phyloP scores from a whole-genome alignment of 768 basidiomycete species.

The Coprinopsis sp. region DNA sequence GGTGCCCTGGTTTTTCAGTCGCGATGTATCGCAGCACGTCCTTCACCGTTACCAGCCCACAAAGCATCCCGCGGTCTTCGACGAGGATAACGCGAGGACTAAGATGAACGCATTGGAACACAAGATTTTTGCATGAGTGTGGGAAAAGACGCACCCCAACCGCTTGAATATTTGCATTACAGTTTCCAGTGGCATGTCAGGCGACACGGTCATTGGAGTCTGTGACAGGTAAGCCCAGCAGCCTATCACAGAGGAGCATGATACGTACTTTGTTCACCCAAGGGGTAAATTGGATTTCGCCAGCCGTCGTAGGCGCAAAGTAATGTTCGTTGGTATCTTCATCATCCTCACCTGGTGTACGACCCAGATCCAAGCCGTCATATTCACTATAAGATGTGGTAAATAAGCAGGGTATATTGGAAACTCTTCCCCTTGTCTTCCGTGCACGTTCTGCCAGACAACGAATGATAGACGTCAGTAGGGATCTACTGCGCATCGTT shows the following conservation, averaged over 20 bases:
- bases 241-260: neutral
- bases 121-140: constrained; percentile 5
- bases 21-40: constrained; percentile 88
- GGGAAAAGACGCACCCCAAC: constrained; percentile 73
- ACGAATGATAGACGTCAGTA: neutral
- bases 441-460: constrained; percentile 60
- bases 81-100: constrained; percentile 97
- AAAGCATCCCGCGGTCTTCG: constrained; percentile 76
- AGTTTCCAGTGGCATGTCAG: constrained; percentile 89
- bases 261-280: constrained; percentile 88
- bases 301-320: constrained; percentile 54
- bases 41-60: constrained; percentile 91
- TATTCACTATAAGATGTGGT: constrained; percentile 43
- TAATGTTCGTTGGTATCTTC: constrained; percentile 59
- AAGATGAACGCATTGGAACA: constrained; percentile 7
- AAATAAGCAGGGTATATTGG: constrained; percentile 73
- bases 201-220: constrained; percentile 93
- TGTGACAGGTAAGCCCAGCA: constrained; percentile 26
- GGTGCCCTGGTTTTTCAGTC: constrained; percentile 47
- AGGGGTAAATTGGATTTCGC: constrained; percentile 68
- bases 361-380: constrained; percentile 43
- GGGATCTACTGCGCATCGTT: constrained; percentile 3
- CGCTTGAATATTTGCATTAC: constrained; percentile 97
- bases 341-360: constrained; percentile 51
- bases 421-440: constrained; percentile 53